A percentile compares a stretch with the other conserved stretches of the same genome.
phyloP scores from a whole-genome alignment of 441 rosid genomes.

The Raphanus hybrid region DNA sequence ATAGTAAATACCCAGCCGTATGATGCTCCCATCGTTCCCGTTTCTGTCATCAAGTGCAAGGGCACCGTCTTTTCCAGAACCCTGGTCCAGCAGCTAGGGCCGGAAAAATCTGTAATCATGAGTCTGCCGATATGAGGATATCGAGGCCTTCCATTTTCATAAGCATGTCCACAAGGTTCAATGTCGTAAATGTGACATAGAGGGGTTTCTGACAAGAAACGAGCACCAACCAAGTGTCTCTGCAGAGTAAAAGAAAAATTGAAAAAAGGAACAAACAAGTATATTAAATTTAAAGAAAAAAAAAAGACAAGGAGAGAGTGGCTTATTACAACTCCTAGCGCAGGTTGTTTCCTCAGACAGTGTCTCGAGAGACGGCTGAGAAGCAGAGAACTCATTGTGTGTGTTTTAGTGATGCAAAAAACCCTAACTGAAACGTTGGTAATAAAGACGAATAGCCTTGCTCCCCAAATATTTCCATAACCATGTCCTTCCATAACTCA shows the following conservation, averaged over 20 bases:
- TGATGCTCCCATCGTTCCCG: background rate
- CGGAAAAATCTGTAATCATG: background rate
- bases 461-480: background rate
- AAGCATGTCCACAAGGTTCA: background rate
- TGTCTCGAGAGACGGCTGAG: background rate
- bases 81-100: background rate
- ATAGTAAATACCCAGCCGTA: background rate
- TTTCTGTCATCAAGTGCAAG: background rate
- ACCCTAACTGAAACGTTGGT: background rate
- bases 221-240: background rate
- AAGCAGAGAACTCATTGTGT: background rate
- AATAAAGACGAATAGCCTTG: background rate
- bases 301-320: background rate
- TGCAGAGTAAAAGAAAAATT: background rate
- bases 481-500: background rate
- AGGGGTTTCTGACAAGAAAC: background rate
- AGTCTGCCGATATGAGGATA: background rate
- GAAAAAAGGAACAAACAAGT: background rate
- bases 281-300: background rate
- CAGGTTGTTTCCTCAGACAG: background rate
- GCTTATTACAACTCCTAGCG: background rate
- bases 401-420: background rate
- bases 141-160: background rate
- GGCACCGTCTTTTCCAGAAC: background rate
- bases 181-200: background rate